phyloP scores from a whole-genome alignment of 139 green algal species.

The Chlamydomonas sphaeroides region DNA sequence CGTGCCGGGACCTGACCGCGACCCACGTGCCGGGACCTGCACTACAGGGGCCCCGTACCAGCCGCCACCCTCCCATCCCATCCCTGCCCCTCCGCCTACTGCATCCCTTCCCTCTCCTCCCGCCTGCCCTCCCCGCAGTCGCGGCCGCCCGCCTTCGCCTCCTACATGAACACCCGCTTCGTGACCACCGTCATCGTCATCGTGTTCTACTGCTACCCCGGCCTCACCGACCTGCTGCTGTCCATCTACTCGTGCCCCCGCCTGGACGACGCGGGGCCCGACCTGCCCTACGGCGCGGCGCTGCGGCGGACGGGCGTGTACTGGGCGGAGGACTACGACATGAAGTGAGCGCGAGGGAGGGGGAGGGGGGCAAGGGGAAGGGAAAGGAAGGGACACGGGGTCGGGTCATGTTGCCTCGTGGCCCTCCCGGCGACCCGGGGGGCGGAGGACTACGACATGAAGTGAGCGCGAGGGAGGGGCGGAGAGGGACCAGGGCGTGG shows the following conservation, averaged over 20 bases:
- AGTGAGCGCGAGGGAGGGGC: background rate
- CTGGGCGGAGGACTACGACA: constrained; percentile 9
- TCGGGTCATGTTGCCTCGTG: no score
- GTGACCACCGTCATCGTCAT: constrained; percentile 8
- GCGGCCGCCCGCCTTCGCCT: background rate
- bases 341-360: background rate
- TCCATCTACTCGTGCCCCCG: constrained; percentile 9
- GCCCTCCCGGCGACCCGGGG: background rate
- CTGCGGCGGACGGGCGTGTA: background rate
- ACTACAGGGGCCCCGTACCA: no score
- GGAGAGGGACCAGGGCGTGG: no score
- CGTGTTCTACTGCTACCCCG: constrained; percentile 21
- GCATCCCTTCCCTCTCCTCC: no score
- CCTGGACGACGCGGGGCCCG: background rate
- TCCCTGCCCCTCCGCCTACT: no score
- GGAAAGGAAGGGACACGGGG: no score
- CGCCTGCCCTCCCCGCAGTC: background rate
- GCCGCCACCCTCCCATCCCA: no score
- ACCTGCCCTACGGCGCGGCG: background rate
- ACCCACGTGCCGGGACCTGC: no score
- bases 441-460: constrained; percentile 7
- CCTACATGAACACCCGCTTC: constrained; percentile 4
- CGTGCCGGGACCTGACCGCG: no score
- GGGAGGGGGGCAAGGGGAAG: no score
- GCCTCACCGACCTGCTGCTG: constrained; percentile 2